A percentile compares a stretch with the other conserved stretches of the same genome.
These are phyloP conservation scores for Hypoxylon sp. DNA, from an alignment of 2,329 filamentous ascomycete species.

Conservation along the genomic window DNA sequence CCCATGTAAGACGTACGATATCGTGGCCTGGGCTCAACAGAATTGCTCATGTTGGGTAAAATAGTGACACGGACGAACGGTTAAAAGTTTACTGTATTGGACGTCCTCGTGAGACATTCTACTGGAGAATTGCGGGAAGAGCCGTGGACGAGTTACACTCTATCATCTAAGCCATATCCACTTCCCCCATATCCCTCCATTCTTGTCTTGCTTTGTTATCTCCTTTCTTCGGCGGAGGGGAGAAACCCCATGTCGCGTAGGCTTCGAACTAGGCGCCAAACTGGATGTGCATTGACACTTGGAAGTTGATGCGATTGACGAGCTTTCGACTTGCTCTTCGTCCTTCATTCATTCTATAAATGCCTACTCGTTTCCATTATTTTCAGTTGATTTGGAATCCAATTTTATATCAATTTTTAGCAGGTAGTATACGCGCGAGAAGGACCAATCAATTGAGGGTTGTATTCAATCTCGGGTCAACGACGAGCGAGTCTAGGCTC, in stretches of 20 bases:
- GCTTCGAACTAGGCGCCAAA: slow-evolving; percentile 10
- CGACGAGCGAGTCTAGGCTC: slow-evolving; percentile 29
- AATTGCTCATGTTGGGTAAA: slow-evolving; percentile 20
- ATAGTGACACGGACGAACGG: slow-evolving; percentile 33
- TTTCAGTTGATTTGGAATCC: slow-evolving; percentile 15
- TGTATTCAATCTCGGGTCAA: slow-evolving; percentile 35
- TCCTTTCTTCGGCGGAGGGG: slow-evolving; percentile 8
- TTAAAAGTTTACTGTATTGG: slow-evolving; percentile 21
- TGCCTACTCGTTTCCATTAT: neutral
- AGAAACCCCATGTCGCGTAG: slow-evolving; percentile 7
- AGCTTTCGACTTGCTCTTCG: neutral
- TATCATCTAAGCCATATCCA: neutral
- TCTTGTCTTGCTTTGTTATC: neutral
- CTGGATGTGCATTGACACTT: slow-evolving; percentile 1
- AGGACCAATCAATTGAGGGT: slow-evolving; percentile 9
- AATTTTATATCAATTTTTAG: neutral
- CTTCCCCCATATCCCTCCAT: slow-evolving; percentile 6
- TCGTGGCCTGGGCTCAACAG: slow-evolving; percentile 15
- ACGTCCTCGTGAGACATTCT: slow-evolving; percentile 16
- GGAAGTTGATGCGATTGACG: neutral
- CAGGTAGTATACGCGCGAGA: slow-evolving; percentile 1
- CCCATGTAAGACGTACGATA: slow-evolving; percentile 15
- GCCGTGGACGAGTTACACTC: slow-evolving; percentile 1
- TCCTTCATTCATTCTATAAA: neutral
- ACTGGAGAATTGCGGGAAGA: slow-evolving; percentile 12